Evolutionary conservation across 176 grass and related monocot species (phyloP), one percentile per base, ranked within the genome.

Genomic region (Musa schizocarpa): DNA sequence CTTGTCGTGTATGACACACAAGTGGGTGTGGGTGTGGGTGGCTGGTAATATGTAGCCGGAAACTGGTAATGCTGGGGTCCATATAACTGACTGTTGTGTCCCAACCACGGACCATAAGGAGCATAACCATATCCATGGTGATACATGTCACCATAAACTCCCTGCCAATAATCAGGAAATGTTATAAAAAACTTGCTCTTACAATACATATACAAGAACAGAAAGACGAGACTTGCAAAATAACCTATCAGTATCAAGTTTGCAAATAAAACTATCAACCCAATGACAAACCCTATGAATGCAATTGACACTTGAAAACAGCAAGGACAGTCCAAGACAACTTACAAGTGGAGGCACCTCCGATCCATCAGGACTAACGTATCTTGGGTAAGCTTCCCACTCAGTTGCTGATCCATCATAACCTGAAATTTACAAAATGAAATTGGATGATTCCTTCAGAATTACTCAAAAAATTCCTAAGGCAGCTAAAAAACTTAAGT

Each of bases 81-180:
- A 78, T 89, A 89, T 29, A 81, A 75, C 69, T 88, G 85, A 50
- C 76, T 69, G 64, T 89, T 87, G 78, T 85, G 82, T 54, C 78
- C 83, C 59, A 82, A 24, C 23, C 75, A 84, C 52, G 76, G 69
- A 29, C 82, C 71, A 62, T 87, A 90, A 22, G 81, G 78, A n/a
- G 87, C 77, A 85, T 93, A 90, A 51, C 82, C 77, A 74, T 83
- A 89, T 19, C 24, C 26, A 69, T 69, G 67, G 67, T 48, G 67
- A 59, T 87, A 89, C 76, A 85, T 78, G 66, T 92, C 90, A 65
- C 84, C 82, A 74, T 93, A 90, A 74, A 72, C 77, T 83, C 82
- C 91, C 87, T 90, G 85, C 55, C 77, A 25, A 12, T 65, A 58
- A 20, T 59, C 82, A 25, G 1, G 53, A 13, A 75, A 20, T 52